Base-by-base conservation (phyloP, 129 eudicot genomes). In the Flaveria linearis region DNA sequence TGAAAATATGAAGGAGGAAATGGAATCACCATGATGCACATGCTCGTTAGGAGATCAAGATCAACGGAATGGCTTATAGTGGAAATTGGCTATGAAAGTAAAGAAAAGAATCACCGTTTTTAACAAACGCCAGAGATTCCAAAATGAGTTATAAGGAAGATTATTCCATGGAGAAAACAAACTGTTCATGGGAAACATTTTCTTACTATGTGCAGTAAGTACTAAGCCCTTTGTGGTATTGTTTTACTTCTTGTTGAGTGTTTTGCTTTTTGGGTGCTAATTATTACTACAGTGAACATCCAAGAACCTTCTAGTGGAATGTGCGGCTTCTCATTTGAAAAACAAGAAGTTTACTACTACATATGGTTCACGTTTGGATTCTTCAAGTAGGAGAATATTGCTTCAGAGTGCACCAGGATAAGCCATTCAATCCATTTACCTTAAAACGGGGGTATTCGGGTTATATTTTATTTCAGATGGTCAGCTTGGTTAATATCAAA, bases 321-420 rank as follows among this genome's bases (percentile, higher is more conserved):
- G 99, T 76, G 86, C 82, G 47, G 87, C 94, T 72, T 91, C 99
- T 63, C 97, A 94, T 78, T 80, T 94, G 74, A 94, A 83, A 81
- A 85, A 91, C 73, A 86, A 91, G 85, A 87, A 86, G 78, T 69
- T 84, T 50, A 77, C 97, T 55, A 73, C 86, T 18, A 83, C 84
- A 52, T 91, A 85, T 78, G 99, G 97, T 77, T 73, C 92, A 65
- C 83, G 90, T 20, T 81, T 94, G 67, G 81, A 78, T 80, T 91
- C 99, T 70, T 87, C 99, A 66, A 91, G 96, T 49, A 94, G 93
- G 77, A 94, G 91, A 75, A 89, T 94, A 80, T 76, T 94, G 85
- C 96, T 94, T 69, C 99, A 91, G 83, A 94, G 99, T 55, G 83
- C 85, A 84, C 99, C 97, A 75, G 99, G 99, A 74, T 45, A 25